Evolutionary conservation across 2,329 filamentous ascomycete species (phyloP).

Genomic region (Onygenales sp.): DNA sequence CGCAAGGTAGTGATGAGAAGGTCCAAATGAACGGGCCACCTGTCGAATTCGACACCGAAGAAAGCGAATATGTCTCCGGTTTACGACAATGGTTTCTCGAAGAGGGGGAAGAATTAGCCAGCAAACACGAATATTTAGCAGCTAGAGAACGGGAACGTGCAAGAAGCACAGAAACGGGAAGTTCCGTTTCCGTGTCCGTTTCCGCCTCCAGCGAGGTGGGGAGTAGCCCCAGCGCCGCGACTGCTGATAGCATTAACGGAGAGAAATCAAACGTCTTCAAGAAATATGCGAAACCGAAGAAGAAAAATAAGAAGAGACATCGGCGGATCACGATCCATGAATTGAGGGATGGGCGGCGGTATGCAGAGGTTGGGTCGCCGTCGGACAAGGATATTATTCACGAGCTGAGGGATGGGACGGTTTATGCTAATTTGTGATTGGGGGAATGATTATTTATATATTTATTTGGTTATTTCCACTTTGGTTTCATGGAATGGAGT

Average conservation of each 20-base stretch:
- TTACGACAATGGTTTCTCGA: slow-evolving; percentile 34
- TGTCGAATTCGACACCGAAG: slow-evolving; percentile 30
- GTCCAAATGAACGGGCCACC: slow-evolving; percentile 27
- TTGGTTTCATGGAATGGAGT: background rate
- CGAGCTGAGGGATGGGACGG: slow-evolving; percentile 33
- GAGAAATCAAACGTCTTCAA: slow-evolving; percentile 6
- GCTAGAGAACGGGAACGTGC: slow-evolving; percentile 16
- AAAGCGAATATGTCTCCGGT: slow-evolving; percentile 24
- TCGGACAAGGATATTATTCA: slow-evolving; percentile 29
- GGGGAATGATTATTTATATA: background rate
- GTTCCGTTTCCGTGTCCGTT: slow-evolving; percentile 1
- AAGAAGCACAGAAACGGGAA: slow-evolving; percentile 13
- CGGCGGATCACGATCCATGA: slow-evolving; percentile 33
- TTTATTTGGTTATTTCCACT: background rate
- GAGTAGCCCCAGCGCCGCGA: slow-evolving; percentile 16
- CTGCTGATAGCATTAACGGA: background rate
- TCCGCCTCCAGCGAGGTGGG: slow-evolving; percentile 9
- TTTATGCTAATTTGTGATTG: slow-evolving; percentile 30
- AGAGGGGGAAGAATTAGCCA: slow-evolving; percentile 24
- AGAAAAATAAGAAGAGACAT: slow-evolving; percentile 13
- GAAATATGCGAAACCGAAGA: slow-evolving; percentile 5
- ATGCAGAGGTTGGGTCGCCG: slow-evolving; percentile 31
- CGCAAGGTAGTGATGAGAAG: slow-evolving; percentile 14
- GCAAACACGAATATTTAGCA: slow-evolving; percentile 17
- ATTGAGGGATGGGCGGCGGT: slow-evolving; percentile 31